Base-by-base conservation (phyloP, 2,329 filamentous ascomycete genomes). In the Helotiales sp. region DNA sequence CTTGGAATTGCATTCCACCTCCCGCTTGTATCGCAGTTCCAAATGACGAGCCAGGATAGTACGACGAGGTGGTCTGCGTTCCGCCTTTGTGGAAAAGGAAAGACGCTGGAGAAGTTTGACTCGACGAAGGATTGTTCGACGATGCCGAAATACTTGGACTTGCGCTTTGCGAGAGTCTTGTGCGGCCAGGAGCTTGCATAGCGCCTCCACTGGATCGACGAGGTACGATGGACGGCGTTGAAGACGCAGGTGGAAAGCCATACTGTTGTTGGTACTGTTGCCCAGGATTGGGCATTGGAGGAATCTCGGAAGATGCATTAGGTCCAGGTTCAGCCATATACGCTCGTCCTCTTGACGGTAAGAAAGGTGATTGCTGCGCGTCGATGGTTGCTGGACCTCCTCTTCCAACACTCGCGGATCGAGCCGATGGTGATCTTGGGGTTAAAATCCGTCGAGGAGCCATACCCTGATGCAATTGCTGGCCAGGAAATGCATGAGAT, bases 321-420 rank as follows among this genome's bases (percentile, higher is more conserved):
- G 68, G 70, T 20, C 80, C 79, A 24, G 80, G 76, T 40, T 85
- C 84, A 10, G 78, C 77, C 20, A 77, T 77, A 69, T 82, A 82
- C 6, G 78, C 74, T 47, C 82, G 77, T 10, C 78, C 78, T 64
- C 78, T 77, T 7, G 80, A 78, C 8, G 79, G 77, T 13, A 83
- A 74, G 64, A 84, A 85, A 1, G 84, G 83, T 4, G 81, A 80
- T 66, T 81, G 79, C 55, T 83, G 80, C 7, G 83, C 82, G 75
- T 83, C 81, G 54, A 84, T 82, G 1, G 81, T 83, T 26, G 79
- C 81, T 20, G 81, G 82, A 0, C 79, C 77, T 55, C 80, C 79
- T 40, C 84, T 71, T 34, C 82, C 81, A 13, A 85, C 73, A 72
- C 85, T 87, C 20, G 83, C 79, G 28, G 84, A 80, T 68, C 87